Evolutionary conservation across 805 yeast species (phyloP).

Genomic region (Yarrowia sp.): DNA sequence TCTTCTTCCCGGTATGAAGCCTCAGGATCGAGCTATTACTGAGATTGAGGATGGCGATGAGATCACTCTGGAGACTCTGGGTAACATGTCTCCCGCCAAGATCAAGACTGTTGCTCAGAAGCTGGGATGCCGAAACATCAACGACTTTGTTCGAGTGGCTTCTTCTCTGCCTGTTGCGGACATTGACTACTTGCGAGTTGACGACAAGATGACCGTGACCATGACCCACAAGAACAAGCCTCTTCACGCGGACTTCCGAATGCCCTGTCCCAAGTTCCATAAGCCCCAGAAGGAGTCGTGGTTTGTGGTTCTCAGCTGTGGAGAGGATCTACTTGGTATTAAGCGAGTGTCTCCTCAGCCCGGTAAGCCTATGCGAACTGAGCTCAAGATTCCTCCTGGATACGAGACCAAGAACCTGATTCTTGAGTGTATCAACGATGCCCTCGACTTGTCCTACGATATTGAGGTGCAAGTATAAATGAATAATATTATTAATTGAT

Average conservation of each 20-base stretch:
- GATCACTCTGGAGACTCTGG: constrained; percentile 39
- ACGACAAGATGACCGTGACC: constrained; percentile 42
- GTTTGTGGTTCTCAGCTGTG: constrained; percentile 73
- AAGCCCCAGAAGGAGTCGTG: constrained; percentile 92
- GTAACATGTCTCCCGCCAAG: constrained; percentile 47
- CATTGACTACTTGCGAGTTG: constrained; percentile 43
- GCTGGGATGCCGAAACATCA: constrained; percentile 46
- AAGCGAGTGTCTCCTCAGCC: constrained; percentile 62
- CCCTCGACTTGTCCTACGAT: constrained; percentile 42
- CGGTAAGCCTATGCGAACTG: constrained; percentile 27
- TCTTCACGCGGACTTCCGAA: constrained; percentile 61
- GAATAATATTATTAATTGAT: neutral
- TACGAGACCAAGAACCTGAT: constrained; percentile 17
- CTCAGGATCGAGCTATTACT: constrained; percentile 41
- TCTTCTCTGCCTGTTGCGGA: constrained; percentile 68
- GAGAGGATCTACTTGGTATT: constrained; percentile 64
- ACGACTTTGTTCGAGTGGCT: constrained; percentile 61
- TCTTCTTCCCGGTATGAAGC: constrained; percentile 57
- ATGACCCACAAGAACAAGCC: constrained; percentile 38
- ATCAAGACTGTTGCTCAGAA: constrained; percentile 54
- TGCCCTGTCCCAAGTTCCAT: constrained; percentile 82
- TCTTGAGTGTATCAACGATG: constrained; percentile 43
- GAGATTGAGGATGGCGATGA: constrained; percentile 30
- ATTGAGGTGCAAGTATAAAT: constrained; percentile 30
- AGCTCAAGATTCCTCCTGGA: constrained; percentile 27